These are phyloP conservation scores for Candolleomyces aberdarensis DNA, from an alignment of 768 basidiomycete species.

Conservation along the genomic window DNA sequence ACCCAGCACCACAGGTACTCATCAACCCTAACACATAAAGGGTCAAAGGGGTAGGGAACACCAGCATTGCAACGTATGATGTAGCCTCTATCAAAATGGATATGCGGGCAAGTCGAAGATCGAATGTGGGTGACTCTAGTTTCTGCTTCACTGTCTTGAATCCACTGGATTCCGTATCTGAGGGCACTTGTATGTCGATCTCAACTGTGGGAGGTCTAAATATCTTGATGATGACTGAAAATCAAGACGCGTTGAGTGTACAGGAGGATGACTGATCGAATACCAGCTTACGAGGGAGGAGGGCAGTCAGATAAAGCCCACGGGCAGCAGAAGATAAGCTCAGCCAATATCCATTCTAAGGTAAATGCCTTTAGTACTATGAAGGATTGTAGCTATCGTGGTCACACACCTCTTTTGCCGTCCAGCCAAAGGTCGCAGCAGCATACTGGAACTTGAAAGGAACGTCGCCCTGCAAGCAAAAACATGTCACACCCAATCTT, in stretches of 20 bases:
- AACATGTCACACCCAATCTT: not conserved
- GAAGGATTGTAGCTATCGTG: not conserved
- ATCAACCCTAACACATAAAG: conserved; percentile 53
- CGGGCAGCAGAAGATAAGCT: conserved; percentile 50
- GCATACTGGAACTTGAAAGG: conserved; percentile 65
- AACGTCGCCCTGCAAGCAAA: conserved; percentile 47
- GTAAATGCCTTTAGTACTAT: not conserved
- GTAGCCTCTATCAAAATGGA: conserved; percentile 58
- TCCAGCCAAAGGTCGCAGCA: conserved; percentile 59
- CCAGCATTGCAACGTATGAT: conserved; percentile 46
- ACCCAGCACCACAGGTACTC: conserved; percentile 56
- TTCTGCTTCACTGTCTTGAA: conserved; percentile 17
- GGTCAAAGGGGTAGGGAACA: conserved; percentile 39
- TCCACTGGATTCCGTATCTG: not conserved
- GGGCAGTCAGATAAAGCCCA: conserved; percentile 49
- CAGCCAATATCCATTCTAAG: conserved; percentile 66
- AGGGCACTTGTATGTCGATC: conserved; percentile 13
- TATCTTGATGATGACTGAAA: conserved; percentile 50
- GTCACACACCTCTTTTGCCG: conserved; percentile 51
- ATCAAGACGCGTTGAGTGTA: not conserved
- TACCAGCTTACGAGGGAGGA: conserved; percentile 55
- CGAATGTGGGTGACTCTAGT: conserved; percentile 50
- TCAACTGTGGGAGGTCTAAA: conserved; percentile 41
- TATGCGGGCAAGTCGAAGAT: conserved; percentile 59
- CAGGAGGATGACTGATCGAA: not conserved